phyloP scores from a whole-genome alignment of 192 early-diverging fungal species.

The Pilaira anomala region DNA sequence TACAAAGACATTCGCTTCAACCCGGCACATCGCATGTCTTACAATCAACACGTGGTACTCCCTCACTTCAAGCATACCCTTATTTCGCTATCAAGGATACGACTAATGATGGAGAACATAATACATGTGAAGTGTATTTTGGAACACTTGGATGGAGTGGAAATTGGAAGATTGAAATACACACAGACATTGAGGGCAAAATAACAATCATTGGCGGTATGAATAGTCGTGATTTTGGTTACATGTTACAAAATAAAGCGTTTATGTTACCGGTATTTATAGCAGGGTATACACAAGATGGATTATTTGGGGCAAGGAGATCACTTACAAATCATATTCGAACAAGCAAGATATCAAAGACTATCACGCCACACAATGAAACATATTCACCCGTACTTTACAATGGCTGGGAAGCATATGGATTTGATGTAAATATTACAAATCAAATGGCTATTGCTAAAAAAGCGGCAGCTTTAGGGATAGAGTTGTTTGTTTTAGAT shows the following conservation, averaged over 20 bases:
- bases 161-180: conserved; percentile 16
- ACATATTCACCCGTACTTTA: conserved; percentile 22
- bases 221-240: conserved; percentile 17
- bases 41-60: conserved; percentile 15
- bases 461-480: conserved; percentile 6
- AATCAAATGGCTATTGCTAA: conserved; percentile 12
- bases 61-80: conserved; percentile 24
- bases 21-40: neutral
- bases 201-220: conserved; percentile 14
- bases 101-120: neutral
- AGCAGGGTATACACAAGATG: conserved; percentile 4
- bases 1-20: neutral
- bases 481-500: conserved; percentile 27
- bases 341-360: neutral
- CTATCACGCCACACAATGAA: conserved; percentile 3
- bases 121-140: conserved; percentile 15
- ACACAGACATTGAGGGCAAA: neutral
- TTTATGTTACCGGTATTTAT: conserved; percentile 15
- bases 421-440: conserved; percentile 2
- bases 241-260: neutral
- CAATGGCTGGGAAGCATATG: conserved; percentile 26
- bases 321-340: conserved; percentile 2
- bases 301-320: conserved; percentile 14
- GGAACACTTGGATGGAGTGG: conserved; percentile 28
- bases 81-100: conserved; percentile 17